Conservation (phyloP, 345 rosid species). For the Ceriops tagal region DNA sequence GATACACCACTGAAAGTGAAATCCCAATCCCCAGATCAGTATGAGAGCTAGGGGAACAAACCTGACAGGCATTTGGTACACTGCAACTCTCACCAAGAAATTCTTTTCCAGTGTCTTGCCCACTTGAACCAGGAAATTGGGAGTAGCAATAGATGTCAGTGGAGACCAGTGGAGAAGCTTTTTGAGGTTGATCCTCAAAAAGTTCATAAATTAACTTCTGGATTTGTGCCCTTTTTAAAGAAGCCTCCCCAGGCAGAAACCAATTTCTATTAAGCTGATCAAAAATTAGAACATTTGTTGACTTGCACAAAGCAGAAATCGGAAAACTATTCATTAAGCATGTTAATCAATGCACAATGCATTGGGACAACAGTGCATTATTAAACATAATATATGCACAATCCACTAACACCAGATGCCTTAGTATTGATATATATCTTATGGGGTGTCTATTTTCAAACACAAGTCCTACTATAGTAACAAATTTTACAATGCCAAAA, state of each 20-base stretch:
- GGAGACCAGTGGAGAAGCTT: constrained; percentile 26
- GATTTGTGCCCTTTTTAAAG: constrained; percentile 73
- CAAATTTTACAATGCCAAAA: no score
- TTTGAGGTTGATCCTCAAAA: constrained; percentile 46
- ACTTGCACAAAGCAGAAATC: constrained; percentile 7
- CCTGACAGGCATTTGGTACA: constrained; percentile 29
- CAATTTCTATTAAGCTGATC: constrained; percentile 73
- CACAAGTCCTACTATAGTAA: no score
- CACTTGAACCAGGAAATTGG: constrained; percentile 34
- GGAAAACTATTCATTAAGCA: constrained; percentile 6
- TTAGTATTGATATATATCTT: no score
- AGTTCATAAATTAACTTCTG: constrained; percentile 69
- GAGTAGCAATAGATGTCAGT: constrained; percentile 8
- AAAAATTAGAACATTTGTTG: constrained; percentile 7
- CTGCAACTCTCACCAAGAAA: constrained; percentile 35
- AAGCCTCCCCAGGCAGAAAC: constrained; percentile 87
- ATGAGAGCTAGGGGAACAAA: constrained; percentile 37
- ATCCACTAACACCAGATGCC: no score
- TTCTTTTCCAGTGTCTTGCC: constrained; percentile 38
- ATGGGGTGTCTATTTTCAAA: no score
- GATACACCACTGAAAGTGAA: neutral
- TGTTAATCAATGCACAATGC: constrained; percentile 1
- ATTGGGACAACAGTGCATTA: neutral
- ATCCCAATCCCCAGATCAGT: constrained; percentile 44
- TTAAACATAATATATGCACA: no score